Base-by-base conservation (phyloP, 2,329 filamentous ascomycete species). In the Diplodia sapinea region DNA sequence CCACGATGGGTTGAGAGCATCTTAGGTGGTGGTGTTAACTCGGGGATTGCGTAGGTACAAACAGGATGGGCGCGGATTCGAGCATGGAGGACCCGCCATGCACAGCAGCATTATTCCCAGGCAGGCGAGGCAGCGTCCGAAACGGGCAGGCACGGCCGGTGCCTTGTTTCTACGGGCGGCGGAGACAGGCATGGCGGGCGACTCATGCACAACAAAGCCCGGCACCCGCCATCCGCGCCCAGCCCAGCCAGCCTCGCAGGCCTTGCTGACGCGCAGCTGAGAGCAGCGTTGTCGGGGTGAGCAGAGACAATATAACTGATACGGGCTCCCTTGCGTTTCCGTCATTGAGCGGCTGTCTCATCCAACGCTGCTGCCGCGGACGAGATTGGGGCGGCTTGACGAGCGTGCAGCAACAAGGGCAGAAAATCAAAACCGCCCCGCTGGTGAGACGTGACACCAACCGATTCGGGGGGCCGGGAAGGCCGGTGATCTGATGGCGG, bases 221-320 rank as follows among this genome's bases (percentile, higher is more conserved):
- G 31, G 31, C 31, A 33, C 17, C 23, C 33, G 15, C 43, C 57
- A 43, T 43, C 1, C 40, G 17, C 40, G 8, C 43, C 17, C 17
- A 11, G 33, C 9, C 11, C 9, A 36, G 33, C 33, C 8, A 36
- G 33, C 33, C 26, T 26, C 17, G 43, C 31, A 12, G 29, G 26
- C 52, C 52, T 31, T 33, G 59, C 59, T 63, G 59, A 63, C 47
- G 50, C 47, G 59, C 59, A 63, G 59, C 59, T 49, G 38, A 49
- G 55, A 12, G 23, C 26, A 49, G 55, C 11, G 31, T 33, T 8
- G 31, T 6, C 31, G 31, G 38, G 29, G 7, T 17, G 31, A 15
- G 13, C 52, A 15, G 5, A 29, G 15, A 26, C 59, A 29, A 51
- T 51, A 15, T 50, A 33, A 17, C 29, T 29, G 29, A 17, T 4